Evolutionary conservation across 2,329 filamentous ascomycete species (phyloP), one percentile per base, ranked within the genome.

Genomic region (Dryadomyces quercus-mongolicae): DNA sequence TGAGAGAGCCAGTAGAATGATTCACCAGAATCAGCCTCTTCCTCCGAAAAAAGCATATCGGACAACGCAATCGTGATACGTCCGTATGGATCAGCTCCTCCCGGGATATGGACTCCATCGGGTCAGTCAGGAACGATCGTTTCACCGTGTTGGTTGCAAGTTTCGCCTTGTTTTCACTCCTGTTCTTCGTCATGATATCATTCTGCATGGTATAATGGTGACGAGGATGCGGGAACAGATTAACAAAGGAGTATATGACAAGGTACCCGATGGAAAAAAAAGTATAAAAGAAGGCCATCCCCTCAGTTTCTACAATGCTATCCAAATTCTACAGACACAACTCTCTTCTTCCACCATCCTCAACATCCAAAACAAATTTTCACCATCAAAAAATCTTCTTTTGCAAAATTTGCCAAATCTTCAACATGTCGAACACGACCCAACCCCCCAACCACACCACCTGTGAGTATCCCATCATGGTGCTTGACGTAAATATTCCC

Each of bases 61-160:
- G 21, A 13, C 44, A 25, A 53, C 51, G 51, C 48, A 44, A 53
- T 53, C 3, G 34, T 34, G n/a, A n/a, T n/a, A 46, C 50, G 16
- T 9, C 16, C n/a, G 20, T 12, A 51, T 13, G 36, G 16, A 12
- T 18, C 40, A 21, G 40, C 21, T 21, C 20, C 8, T 4, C 25
- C 25, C 25, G 25, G 25, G 25, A 4, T 8, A 31, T 31, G 8
- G 25, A 31, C 25, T 31, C 8, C 36, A 16, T 40, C 10, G 8
- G 15, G 15, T 16, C 36, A 40, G 10, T 40, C 50, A 36, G 25
- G 42, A 25, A 46, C 18, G 25, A 5, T 16, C 18, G 46, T 45
- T 20, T 25, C 12, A 21, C 50, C n/a, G 25, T 21, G 22, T 6
- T n/a, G 25, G 20, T 8, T 34, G 20, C 48, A 3, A 18, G 18